A percentile compares a stretch with the other conserved stretches of the same genome.
These are phyloP conservation scores for Flaveria brownii DNA, from an alignment of 129 eudicot species.

Conservation along the genomic window DNA sequence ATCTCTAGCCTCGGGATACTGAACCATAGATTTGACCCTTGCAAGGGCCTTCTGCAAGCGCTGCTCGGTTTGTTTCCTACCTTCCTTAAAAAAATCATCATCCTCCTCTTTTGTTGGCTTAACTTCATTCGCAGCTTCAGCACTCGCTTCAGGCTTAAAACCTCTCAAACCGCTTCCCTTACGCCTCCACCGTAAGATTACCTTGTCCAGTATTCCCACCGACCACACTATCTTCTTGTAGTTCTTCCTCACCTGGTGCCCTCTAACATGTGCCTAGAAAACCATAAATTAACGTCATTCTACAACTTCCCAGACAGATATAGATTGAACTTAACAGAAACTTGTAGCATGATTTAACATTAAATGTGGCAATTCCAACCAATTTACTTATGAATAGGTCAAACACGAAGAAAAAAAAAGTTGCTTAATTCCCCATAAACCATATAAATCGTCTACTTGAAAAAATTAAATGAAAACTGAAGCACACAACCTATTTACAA, in stretches of 20 bases:
- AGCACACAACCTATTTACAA: neutral
- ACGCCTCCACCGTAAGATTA: constrained; percentile 88
- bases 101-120: constrained; percentile 69
- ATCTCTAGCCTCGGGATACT: constrained; percentile 89
- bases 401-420: neutral
- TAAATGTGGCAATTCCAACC: neutral
- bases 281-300: neutral
- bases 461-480: neutral
- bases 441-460: neutral
- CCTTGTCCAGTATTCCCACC: constrained; percentile 93
- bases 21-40: constrained; percentile 98
- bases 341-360: neutral
- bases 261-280: constrained; percentile 89
- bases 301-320: neutral
- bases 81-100: constrained; percentile 89
- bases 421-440: neutral
- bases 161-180: constrained; percentile 94
- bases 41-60: constrained; percentile 89
- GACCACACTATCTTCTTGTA: constrained; percentile 87
- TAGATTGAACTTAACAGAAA: neutral
- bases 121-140: constrained; percentile 38
- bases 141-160: constrained; percentile 68
- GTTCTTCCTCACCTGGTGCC: constrained; percentile 96
- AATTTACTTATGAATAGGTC: neutral
- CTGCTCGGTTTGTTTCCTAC: constrained; percentile 90